Evolutionary conservation across 495 filamentous ascomycete species (phyloP).

Genomic region (Aspergillus sclerotioniger): DNA sequence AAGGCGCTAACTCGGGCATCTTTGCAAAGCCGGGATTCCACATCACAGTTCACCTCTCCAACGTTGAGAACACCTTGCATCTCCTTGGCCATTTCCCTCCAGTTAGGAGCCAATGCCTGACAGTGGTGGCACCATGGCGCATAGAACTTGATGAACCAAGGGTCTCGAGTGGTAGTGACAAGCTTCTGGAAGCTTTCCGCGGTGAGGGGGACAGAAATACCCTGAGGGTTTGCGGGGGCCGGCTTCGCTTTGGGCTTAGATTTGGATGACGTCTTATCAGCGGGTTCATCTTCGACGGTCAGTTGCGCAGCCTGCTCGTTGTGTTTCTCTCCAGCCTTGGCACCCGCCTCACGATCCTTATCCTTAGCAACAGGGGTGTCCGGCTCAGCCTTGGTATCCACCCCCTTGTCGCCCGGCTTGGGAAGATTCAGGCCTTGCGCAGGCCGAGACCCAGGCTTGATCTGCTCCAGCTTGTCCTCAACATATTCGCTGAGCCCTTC

Average conservation of each 20-base stretch:
- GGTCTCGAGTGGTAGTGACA: constrained; percentile 83
- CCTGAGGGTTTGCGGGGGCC: constrained; percentile 66
- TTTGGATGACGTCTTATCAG: constrained; percentile 31
- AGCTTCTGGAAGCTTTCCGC: constrained; percentile 82
- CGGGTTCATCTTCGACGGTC: constrained; percentile 25
- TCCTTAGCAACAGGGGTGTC: constrained; percentile 48
- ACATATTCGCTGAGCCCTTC: constrained; percentile 61
- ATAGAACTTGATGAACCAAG: constrained; percentile 99
- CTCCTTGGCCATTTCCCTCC: constrained; percentile 84
- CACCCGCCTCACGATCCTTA: constrained; percentile 45
- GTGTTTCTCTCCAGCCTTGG: constrained; percentile 45
- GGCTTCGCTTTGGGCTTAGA: constrained; percentile 41
- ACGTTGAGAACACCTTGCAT: constrained; percentile 85
- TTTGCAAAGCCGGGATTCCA: constrained; percentile 80
- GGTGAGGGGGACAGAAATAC: constrained; percentile 69
- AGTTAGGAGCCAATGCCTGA: constrained; percentile 85
- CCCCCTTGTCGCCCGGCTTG: constrained; percentile 50
- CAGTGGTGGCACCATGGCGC: constrained; percentile 97
- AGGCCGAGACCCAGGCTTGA: constrained; percentile 75
- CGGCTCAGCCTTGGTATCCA: constrained; percentile 48
- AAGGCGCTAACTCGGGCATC: constrained; percentile 75
- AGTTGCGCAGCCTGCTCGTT: constrained; percentile 39
- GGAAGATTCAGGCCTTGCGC: constrained; percentile 59
- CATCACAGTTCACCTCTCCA: constrained; percentile 94
- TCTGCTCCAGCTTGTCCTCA: constrained; percentile 73